Percentiles rank a stretch among this genome's conserved stretches.
Conservation (phyloP, 176 grass and related monocot genomes). For the Eleusine coracana region DNA sequence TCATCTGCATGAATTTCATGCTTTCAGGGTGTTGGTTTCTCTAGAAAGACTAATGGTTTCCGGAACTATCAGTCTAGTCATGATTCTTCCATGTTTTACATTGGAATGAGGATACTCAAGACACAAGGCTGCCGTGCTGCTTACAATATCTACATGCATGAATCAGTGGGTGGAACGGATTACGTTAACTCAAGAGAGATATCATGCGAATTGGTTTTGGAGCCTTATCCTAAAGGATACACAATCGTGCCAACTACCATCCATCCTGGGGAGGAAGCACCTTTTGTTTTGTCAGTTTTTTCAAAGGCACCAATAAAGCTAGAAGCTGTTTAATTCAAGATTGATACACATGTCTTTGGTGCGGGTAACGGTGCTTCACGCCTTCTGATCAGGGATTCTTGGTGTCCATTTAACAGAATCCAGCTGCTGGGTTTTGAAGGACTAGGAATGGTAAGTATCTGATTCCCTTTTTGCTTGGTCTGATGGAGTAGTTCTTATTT, state of each 20-base stretch:
- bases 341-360: slow-evolving; percentile 27
- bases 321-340: slow-evolving; percentile 76
- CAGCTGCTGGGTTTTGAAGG: slow-evolving; percentile 38
- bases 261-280: slow-evolving; percentile 98
- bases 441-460: slow-evolving; percentile 31
- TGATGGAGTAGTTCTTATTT: background rate
- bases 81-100: slow-evolving; percentile 97
- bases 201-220: slow-evolving; percentile 94
- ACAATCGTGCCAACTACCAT: slow-evolving; percentile 99
- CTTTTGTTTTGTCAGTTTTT: slow-evolving; percentile 99
- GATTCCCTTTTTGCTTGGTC: background rate
- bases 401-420: slow-evolving; percentile 27
- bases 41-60: slow-evolving; percentile 89
- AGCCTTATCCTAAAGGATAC: slow-evolving; percentile 97
- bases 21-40: slow-evolving; percentile 93
- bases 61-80: slow-evolving; percentile 94
- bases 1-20: slow-evolving; percentile 36
- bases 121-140: slow-evolving; percentile 86
- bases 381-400: slow-evolving; percentile 34
- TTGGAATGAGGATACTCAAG: slow-evolving; percentile 99
- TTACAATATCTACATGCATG: slow-evolving; percentile 99
- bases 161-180: slow-evolving; percentile 94
- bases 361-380: slow-evolving; percentile 17
- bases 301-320: slow-evolving; percentile 93
- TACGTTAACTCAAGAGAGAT: slow-evolving; percentile 98